Evolutionary conservation across 176 grass and related monocot genomes (phyloP).

Genomic region (Ensete glaucum): DNA sequence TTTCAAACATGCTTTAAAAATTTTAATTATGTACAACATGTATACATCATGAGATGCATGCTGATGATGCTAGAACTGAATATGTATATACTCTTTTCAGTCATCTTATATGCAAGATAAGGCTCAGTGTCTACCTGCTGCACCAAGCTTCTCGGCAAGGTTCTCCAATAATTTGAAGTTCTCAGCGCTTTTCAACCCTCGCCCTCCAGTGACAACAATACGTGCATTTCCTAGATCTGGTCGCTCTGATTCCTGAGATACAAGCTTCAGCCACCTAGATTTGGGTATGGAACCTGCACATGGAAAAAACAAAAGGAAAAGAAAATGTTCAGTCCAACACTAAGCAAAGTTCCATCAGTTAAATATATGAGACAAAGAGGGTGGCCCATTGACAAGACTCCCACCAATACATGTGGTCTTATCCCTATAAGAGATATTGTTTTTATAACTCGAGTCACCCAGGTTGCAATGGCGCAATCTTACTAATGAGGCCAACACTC

Average conservation of each 20-base stretch:
- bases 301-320: slow-evolving; percentile 4
- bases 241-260: slow-evolving; percentile 73
- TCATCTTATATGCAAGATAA: background rate
- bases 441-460: no score
- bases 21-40: background rate
- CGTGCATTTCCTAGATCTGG: slow-evolving; percentile 80
- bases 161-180: slow-evolving; percentile 92
- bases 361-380: background rate
- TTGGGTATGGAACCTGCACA: slow-evolving; percentile 37
- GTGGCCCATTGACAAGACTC: no score
- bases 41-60: background rate
- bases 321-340: background rate
- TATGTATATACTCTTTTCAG: background rate
- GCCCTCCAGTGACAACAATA: slow-evolving; percentile 76
- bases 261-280: slow-evolving; percentile 68
- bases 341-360: background rate
- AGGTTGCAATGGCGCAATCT: no score
- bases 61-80: background rate
- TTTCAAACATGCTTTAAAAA: background rate
- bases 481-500: no score
- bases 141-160: slow-evolving; percentile 95
- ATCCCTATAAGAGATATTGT: no score
- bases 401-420: no score
- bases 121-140: slow-evolving; percentile 45
- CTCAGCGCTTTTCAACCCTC: slow-evolving; percentile 85